phyloP scores from a whole-genome alignment of 306 rosid species.

The Medicago ruthenica region DNA sequence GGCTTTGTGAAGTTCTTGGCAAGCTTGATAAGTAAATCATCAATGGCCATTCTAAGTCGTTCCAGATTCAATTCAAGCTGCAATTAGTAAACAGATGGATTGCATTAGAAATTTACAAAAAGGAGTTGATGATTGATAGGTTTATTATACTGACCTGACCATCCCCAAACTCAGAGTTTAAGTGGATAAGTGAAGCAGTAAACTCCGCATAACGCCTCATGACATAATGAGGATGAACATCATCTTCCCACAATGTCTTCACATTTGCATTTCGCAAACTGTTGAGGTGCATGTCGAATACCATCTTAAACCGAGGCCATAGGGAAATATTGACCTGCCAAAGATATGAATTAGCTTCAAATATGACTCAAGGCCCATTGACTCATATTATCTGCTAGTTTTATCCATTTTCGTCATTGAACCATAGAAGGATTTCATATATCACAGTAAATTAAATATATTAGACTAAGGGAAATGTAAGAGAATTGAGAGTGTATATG shows the following conservation, averaged over 20 bases:
- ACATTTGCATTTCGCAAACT: conserved; percentile 89
- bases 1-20: conserved; percentile 79
- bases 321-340: conserved; percentile 85
- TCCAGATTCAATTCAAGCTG: conserved; percentile 93
- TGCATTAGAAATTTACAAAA: conserved; percentile 34
- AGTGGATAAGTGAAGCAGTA: conserved; percentile 91
- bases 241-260: conserved; percentile 94
- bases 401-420: neutral
- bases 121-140: conserved; percentile 6
- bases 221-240: conserved; percentile 97
- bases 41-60: conserved; percentile 95
- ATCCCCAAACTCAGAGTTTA: conserved; percentile 90
- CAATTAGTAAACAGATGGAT: conserved; percentile 35
- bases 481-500: conserved; percentile 22
- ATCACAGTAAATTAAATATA: conserved; percentile 3
- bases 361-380: conserved; percentile 26
- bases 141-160: conserved; percentile 72
- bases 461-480: conserved; percentile 6
- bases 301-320: conserved; percentile 99
- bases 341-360: conserved; percentile 39
- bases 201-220: conserved; percentile 98
- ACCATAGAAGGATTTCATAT: conserved; percentile 5
- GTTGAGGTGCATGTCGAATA: conserved; percentile 93
- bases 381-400: neutral
- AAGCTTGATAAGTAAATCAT: conserved; percentile 94